Conservation (phyloP, 2,329 filamentous ascomycete genomes). For the Xylariaceae sp. region DNA sequence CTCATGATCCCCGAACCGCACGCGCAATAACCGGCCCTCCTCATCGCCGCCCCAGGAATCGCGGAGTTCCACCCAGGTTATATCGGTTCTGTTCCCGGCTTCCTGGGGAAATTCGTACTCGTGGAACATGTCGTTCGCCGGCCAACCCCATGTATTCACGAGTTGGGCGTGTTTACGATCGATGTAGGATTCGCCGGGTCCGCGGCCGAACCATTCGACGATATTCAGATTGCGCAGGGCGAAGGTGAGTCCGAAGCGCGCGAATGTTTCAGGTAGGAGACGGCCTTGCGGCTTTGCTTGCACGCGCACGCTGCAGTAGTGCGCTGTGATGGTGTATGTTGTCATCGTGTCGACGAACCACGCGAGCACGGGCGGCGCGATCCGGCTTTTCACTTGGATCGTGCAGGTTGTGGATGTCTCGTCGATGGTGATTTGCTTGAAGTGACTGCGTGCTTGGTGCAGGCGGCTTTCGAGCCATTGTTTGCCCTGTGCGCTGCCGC, state of each 20-base stretch:
- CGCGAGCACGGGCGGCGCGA: slow-evolving; percentile 59
- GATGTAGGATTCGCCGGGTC: slow-evolving; percentile 60
- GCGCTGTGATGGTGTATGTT: slow-evolving; percentile 50
- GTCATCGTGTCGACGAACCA: slow-evolving; percentile 51
- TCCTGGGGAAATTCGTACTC: slow-evolving; percentile 67
- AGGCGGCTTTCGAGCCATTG: slow-evolving; percentile 50
- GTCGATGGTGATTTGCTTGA: slow-evolving; percentile 32
- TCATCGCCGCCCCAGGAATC: slow-evolving; percentile 30
- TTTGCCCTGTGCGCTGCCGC: slow-evolving; percentile 47
- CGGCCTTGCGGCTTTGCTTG: slow-evolving; percentile 43
- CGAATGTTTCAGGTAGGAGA: slow-evolving; percentile 52
- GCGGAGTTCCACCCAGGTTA: slow-evolving; percentile 51
- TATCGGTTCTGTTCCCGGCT: slow-evolving; percentile 58
- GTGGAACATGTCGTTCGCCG: slow-evolving; percentile 49
- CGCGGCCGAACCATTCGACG: slow-evolving; percentile 61
- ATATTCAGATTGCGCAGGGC: slow-evolving; percentile 36
- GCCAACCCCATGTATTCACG: slow-evolving; percentile 47
- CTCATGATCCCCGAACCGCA: slow-evolving; percentile 41
- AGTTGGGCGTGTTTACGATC: slow-evolving; percentile 60
- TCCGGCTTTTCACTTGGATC: slow-evolving; percentile 45
- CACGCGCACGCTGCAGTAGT: slow-evolving; percentile 46
- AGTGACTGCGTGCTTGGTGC: slow-evolving; percentile 42
- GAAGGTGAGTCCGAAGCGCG: slow-evolving; percentile 57
- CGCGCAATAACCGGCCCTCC: slow-evolving; percentile 37
- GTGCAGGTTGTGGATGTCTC: slow-evolving; percentile 33